Conservation (phyloP, 1,284 basidiomycete genomes). For the Cutaneotrichosporon sp. region DNA sequence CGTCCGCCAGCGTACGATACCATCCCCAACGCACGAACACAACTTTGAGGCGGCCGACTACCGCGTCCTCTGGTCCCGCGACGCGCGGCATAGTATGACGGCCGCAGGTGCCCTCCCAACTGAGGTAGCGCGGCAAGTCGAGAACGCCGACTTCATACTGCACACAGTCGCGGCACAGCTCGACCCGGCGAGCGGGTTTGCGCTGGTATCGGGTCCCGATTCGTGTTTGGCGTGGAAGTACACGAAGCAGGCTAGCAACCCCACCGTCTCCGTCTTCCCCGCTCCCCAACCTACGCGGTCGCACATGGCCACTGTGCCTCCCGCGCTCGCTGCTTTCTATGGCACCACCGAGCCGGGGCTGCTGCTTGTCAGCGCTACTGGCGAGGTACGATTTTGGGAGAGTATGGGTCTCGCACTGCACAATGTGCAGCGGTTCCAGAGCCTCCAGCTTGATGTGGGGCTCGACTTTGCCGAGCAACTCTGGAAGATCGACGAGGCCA, state of each 20-base stretch:
- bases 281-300: constrained; percentile 36
- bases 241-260: constrained; percentile 46
- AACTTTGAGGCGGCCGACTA: constrained; percentile 16
- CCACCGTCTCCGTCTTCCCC: constrained; percentile 46
- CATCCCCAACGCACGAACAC: background rate
- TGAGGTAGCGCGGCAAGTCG: constrained; percentile 38
- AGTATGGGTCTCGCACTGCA: constrained; percentile 50
- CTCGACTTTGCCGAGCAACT: constrained; percentile 51
- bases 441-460: constrained; percentile 34
- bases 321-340: constrained; percentile 41
- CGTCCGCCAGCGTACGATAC: background rate
- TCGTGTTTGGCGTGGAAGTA: constrained; percentile 54
- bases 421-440: constrained; percentile 40
- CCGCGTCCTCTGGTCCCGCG: constrained; percentile 38
- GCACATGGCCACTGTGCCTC: constrained; percentile 33
- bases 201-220: constrained; percentile 44
- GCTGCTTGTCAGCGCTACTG: constrained; percentile 47
- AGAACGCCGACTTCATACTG: constrained; percentile 45
- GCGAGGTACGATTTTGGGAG: constrained; percentile 54
- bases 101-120: constrained; percentile 37
- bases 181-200: constrained; percentile 51
- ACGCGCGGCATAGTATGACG: constrained; percentile 36
- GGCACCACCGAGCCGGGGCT: constrained; percentile 52
- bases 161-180: constrained; percentile 45
- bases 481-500: constrained; percentile 40